phyloP scores from a whole-genome alignment of 1,139 yeast species.

The Sugiyamaella pinicola region DNA sequence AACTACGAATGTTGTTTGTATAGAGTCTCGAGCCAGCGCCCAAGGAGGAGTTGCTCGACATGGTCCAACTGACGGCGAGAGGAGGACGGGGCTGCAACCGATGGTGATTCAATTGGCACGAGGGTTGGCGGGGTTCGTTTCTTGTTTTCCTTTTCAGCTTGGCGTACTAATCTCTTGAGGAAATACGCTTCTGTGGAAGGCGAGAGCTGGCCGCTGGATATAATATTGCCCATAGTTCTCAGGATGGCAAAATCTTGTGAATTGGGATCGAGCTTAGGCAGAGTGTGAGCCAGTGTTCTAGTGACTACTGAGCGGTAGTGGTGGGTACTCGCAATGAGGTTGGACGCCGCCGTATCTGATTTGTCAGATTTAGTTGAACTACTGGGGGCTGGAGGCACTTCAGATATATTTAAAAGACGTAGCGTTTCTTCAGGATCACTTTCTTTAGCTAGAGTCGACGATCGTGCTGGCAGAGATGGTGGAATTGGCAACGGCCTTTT shows the following conservation, averaged over 20 bases:
- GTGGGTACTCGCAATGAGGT: not conserved
- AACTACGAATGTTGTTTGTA: slow-evolving; percentile 9
- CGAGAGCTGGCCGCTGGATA: slow-evolving; percentile 23
- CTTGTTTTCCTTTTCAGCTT: slow-evolving; percentile 22
- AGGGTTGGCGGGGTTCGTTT: not conserved
- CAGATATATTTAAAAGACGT: slow-evolving; percentile 16
- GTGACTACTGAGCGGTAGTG: slow-evolving; percentile 17
- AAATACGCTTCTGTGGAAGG: slow-evolving; percentile 32
- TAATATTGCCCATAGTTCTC: slow-evolving; percentile 21
- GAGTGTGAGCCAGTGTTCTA: slow-evolving; percentile 27
- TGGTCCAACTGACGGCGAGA: slow-evolving; percentile 48
- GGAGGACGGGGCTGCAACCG: not conserved
- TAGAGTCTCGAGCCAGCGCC: slow-evolving; percentile 49
- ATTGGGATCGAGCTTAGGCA: slow-evolving; percentile 27
- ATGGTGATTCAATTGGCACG: not conserved
- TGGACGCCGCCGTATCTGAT: not conserved
- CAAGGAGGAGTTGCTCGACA: slow-evolving; percentile 50
- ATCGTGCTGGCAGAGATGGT: slow-evolving; percentile 11
- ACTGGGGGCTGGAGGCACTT: slow-evolving; percentile 3
- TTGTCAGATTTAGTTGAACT: not conserved
- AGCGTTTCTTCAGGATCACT: slow-evolving; percentile 21
- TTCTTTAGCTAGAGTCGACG: not conserved
- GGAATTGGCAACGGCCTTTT: slow-evolving; percentile 13
- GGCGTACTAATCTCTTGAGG: slow-evolving; percentile 28
- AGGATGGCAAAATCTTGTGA: slow-evolving; percentile 23